These are phyloP conservation scores for Isoetes engelmannii DNA, from an alignment of 83 land plant genomes.

Conservation along the genomic window DNA sequence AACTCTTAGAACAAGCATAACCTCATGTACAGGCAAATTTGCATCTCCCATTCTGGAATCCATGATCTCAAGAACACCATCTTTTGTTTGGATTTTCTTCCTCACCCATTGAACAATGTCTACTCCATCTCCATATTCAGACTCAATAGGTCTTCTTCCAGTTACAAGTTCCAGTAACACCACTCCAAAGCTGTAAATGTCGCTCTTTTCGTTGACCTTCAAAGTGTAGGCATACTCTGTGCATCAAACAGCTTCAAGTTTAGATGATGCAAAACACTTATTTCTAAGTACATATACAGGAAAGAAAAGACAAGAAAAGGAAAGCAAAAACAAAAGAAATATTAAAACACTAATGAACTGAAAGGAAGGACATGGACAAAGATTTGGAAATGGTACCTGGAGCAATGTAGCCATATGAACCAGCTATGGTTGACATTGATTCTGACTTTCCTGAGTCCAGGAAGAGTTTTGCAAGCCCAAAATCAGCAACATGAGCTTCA, in stretches of 20 bases:
- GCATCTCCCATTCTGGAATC: background rate
- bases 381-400: conserved; percentile 44
- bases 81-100: background rate
- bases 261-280: background rate
- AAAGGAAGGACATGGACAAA: background rate
- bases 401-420: conserved; percentile 85
- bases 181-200: conserved; percentile 75
- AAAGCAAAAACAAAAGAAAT: background rate
- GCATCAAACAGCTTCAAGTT: background rate
- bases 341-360: background rate
- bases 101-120: conserved; percentile 37
- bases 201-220: conserved; percentile 63
- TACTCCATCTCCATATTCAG: conserved; percentile 54
- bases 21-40: conserved; percentile 2
- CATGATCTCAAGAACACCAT: background rate
- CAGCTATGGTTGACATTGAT: conserved; percentile 50
- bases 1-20: conserved; percentile 2
- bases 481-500: conserved; percentile 79
- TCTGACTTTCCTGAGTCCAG: conserved; percentile 29
- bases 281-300: background rate
- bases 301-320: background rate
- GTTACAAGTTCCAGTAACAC: conserved; percentile 74
- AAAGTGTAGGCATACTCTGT: conserved; percentile 63
- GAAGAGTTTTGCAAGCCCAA: conserved; percentile 71
- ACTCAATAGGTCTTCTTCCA: conserved; percentile 51